Evolutionary conservation across 257 asterid genomes (phyloP), one percentile per base, ranked within the genome.

Genomic region (Nicotiana sylvestris): DNA sequence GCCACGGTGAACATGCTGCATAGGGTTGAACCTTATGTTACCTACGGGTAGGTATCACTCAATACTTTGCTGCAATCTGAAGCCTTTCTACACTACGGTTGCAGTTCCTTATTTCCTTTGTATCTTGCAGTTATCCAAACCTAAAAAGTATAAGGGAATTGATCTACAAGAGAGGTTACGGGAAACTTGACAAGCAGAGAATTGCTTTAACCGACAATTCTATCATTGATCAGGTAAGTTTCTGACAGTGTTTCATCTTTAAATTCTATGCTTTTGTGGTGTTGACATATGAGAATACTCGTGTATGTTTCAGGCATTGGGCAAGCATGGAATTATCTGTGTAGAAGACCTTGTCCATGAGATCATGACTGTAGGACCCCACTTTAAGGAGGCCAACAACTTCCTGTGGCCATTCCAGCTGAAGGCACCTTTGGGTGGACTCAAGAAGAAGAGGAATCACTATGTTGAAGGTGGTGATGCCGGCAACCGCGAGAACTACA

Each of bases 391-490:
- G 74, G 90, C 94, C 9, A 90, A 90, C 87, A 90, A 89, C 87
- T 90, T 89, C 79, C 81, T 89, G 8, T 90, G 92, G 92, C 92
- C 94, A 7, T 90, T 90, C 89, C 94, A 90, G 83, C 86, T 90
- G 60, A 90, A 87, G 58, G 92, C 94, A 33, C 92, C 92, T 25
- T 82, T 89, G 85, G 92, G 94, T 83, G 94, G 94, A 35, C 79
- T 90, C 78, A 85, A 90, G 91, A 90, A 85, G 89, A 90, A 90
- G 91, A 90, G 92, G 78, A 90, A 90, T 80, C 92, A 90, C 77
- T 90, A 90, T 16, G 94, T 90, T 6, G 92, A 90, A 83, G 92
- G 94, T 74, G 94, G 92, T 37, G 91, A 90, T 86, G 93, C 93
- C 25, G 93, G 93, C 60, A 90, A 90, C 80, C 89, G 92, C 0